These are phyloP conservation scores for Parathielavia hyrcaniae DNA, from an alignment of 495 filamentous ascomycete genomes.

Conservation along the genomic window DNA sequence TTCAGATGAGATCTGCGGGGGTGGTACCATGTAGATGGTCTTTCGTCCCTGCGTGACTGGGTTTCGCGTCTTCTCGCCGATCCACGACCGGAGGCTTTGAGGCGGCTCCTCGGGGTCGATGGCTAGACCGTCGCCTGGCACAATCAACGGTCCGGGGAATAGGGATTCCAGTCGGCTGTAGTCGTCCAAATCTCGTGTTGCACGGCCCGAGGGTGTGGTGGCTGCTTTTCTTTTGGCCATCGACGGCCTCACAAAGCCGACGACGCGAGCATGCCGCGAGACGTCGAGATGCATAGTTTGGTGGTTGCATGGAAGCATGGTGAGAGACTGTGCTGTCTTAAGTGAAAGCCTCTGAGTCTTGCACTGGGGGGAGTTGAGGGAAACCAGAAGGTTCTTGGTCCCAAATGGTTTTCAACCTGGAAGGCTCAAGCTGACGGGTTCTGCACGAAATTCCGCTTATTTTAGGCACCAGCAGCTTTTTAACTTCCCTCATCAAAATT, in stretches of 20 bases:
- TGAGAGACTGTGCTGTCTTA: too few relatives aligned
- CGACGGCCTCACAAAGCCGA: constrained; percentile 24
- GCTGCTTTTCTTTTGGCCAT: constrained; percentile 29
- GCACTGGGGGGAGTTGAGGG: too few relatives aligned
- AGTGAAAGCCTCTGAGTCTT: too few relatives aligned
- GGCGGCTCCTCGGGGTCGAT: constrained; percentile 48
- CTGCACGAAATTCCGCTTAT: too few relatives aligned
- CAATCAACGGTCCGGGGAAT: constrained; percentile 56
- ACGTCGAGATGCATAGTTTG: constrained; percentile 28
- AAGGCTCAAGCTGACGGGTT: too few relatives aligned
- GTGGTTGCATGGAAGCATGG: constrained; percentile 23
- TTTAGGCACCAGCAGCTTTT: too few relatives aligned
- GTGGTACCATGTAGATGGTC: constrained; percentile 50
- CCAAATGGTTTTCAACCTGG: too few relatives aligned
- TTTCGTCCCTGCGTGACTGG: constrained; percentile 42
- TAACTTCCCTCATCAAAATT: too few relatives aligned
- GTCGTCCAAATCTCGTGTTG: background rate
- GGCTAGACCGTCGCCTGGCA: constrained; percentile 56
- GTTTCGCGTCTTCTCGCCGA: constrained; percentile 47
- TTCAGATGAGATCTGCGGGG: constrained; percentile 35
- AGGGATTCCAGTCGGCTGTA: constrained; percentile 16
- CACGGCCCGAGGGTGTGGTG: constrained; percentile 26
- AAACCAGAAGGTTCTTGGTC: too few relatives aligned
- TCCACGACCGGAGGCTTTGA: constrained; percentile 55
- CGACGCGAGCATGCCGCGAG: constrained; percentile 30